A percentile compares a stretch with the other conserved stretches of the same genome.
These are phyloP conservation scores for Talaromyces thailandensis DNA, from an alignment of 495 filamentous ascomycete species.

Conservation along the genomic window DNA sequence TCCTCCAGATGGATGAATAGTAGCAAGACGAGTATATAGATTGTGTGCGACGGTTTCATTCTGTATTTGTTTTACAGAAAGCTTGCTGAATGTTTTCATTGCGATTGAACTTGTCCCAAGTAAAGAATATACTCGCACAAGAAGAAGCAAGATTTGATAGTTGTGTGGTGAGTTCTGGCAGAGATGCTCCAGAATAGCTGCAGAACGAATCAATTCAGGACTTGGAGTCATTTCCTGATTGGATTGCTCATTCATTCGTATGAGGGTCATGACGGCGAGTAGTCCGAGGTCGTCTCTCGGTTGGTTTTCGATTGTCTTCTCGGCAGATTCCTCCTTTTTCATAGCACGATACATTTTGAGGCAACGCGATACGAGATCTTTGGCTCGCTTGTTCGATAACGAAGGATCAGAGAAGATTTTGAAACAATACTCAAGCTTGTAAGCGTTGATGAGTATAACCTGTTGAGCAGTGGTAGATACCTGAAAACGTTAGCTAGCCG, in stretches of 20 bases:
- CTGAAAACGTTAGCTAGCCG: conserved; percentile 9
- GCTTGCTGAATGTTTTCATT: conserved; percentile 40
- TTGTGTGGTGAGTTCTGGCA: conserved; percentile 45
- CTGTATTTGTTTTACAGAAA: conserved; percentile 55
- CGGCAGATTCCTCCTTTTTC: conserved; percentile 12
- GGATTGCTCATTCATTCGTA: conserved; percentile 27
- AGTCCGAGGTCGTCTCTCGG: conserved; percentile 49
- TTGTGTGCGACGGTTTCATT: conserved; percentile 50
- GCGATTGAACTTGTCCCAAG: conserved; percentile 47
- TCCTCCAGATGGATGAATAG: conserved; percentile 41
- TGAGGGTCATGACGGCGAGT: conserved; percentile 46
- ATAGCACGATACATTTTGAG: conserved; percentile 33
- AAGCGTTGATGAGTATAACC: conserved; percentile 40
- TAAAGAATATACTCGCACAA: conserved; percentile 45
- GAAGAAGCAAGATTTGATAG: conserved; percentile 46
- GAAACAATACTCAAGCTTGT: conserved; percentile 50
- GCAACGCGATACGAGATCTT: conserved; percentile 38
- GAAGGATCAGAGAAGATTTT: conserved; percentile 32
- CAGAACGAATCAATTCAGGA: conserved; percentile 40
- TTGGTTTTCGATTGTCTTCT: conserved; percentile 42
- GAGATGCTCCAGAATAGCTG: conserved; percentile 40
- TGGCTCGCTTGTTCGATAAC: conserved; percentile 21
- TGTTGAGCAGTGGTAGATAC: conserved; percentile 10
- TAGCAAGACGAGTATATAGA: conserved; percentile 48
- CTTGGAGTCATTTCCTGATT: conserved; percentile 16